A percentile compares a stretch with the other conserved stretches of the same genome.
Conservation (phyloP, 2,329 filamentous ascomycete species). For the Colletotrichum limetticola region DNA sequence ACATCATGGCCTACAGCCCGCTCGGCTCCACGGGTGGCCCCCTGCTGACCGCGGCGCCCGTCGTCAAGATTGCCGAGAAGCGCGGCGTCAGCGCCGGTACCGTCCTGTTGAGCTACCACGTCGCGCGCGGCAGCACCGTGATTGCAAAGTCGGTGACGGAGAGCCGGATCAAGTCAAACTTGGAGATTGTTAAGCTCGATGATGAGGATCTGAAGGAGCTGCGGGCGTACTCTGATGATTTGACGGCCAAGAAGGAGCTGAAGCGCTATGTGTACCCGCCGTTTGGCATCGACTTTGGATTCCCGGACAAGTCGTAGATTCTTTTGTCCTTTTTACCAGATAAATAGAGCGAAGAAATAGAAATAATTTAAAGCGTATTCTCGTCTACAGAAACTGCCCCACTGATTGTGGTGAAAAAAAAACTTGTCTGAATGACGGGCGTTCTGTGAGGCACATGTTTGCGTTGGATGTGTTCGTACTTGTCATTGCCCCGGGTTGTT, state of each 20-base stretch:
- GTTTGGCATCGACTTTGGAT: constrained; percentile 76
- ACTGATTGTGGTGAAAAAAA: not conserved
- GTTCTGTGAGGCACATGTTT: not conserved
- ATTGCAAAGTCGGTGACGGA: constrained; percentile 79
- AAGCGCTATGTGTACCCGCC: constrained; percentile 75
- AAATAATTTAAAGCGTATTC: not conserved
- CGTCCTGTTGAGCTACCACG: constrained; percentile 77
- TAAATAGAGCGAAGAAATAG: constrained; percentile 3
- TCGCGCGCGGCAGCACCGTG: constrained; percentile 75
- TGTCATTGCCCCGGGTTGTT: not conserved
- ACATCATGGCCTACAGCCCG: constrained; percentile 79
- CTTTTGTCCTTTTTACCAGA: not conserved
- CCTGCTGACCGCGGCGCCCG: constrained; percentile 70
- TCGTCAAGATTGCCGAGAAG: constrained; percentile 73
- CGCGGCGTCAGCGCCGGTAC: constrained; percentile 69
- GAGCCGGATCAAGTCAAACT: constrained; percentile 76
- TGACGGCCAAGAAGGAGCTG: constrained; percentile 62
- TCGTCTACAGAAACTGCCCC: not conserved
- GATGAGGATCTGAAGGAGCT: constrained; percentile 69
- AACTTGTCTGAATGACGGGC: not conserved
- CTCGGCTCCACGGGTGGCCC: constrained; percentile 73
- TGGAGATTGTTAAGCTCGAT: constrained; percentile 73
- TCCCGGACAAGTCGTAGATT: constrained; percentile 70
- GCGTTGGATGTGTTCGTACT: too few relatives aligned
- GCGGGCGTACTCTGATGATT: constrained; percentile 62